phyloP scores from a whole-genome alignment of 2,329 filamentous ascomycete species.

The Ophiostoma novo-ulmi region DNA sequence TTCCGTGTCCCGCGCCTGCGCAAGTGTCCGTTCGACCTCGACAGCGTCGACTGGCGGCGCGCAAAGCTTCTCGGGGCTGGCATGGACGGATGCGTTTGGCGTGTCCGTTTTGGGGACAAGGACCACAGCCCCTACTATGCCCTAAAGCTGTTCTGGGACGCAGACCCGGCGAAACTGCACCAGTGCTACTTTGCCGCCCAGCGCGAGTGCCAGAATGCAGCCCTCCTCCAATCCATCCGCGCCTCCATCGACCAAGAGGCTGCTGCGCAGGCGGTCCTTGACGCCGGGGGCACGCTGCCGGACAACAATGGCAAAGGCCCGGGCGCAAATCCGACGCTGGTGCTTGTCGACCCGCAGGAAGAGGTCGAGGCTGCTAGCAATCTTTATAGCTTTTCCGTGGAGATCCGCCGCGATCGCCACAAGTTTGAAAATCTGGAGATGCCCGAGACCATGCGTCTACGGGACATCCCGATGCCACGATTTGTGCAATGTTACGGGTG shows the following conservation, averaged over 20 bases:
- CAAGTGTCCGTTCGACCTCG: slow-evolving; percentile 17
- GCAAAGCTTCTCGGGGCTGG: slow-evolving; percentile 15
- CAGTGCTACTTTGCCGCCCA: slow-evolving; percentile 9
- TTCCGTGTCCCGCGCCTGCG: slow-evolving; percentile 17
- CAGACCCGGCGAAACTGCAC: background rate
- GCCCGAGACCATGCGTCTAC: slow-evolving; percentile 9
- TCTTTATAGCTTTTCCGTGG: slow-evolving; percentile 6
- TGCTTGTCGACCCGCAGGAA: background rate
- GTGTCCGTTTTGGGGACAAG: background rate
- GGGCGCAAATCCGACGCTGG: background rate
- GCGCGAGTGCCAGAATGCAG: slow-evolving; percentile 9
- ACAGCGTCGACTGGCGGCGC: slow-evolving; percentile 14
- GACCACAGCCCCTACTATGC: background rate
- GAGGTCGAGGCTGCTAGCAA: background rate
- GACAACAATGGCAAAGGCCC: background rate
- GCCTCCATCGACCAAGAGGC: slow-evolving; percentile 6
- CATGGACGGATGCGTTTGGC: slow-evolving; percentile 14
- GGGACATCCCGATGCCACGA: slow-evolving; percentile 2
- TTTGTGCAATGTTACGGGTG: slow-evolving; percentile 1
- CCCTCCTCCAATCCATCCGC: background rate
- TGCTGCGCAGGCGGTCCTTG: background rate
- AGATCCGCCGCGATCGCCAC: slow-evolving; percentile 2
- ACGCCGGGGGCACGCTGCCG: background rate
- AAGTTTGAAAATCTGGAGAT: background rate
- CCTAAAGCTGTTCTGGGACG: slow-evolving; percentile 8